Evolutionary conservation across 257 asterid species (phyloP), one percentile per base, ranked within the genome.

Genomic region (Verbena officinalis): DNA sequence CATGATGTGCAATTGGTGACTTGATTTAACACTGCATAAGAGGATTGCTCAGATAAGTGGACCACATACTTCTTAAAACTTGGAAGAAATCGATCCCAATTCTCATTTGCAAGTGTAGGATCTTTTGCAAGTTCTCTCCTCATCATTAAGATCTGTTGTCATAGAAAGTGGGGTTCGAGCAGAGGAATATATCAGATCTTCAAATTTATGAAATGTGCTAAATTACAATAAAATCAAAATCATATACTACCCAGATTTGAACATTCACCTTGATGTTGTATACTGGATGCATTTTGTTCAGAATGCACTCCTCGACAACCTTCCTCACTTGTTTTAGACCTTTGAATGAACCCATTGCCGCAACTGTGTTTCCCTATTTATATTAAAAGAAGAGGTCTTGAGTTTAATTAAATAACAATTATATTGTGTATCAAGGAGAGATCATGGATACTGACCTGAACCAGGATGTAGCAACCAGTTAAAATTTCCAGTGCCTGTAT

Each of bases 81-180:
- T 3, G 98, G 98, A 73, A 93, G 95, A 76, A 90, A 93, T 65
- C 96, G 76, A 59, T 89, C 97, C 97, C 98, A 93, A 70, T 93
- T 93, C 73, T 93, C 97, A 49, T 77, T 74, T 45, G 90, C 96
- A 61, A 89, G 91, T 64, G 91, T 51, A 64, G 97, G 95, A 77
- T 93, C 87, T 71, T 84, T 86, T 13, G 95, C 96, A 43, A 93
- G 98, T 78, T 87, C 96, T 69, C 91, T 84, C 86, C 68, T 89
- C 83, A 89, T 67, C 98, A 93, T 84, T 56, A 93, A 78, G 71
- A 82, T 80, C 98, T 89, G 58, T 27, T 40, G 23, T 53, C 77
- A 62, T 10, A 59, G 52, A 33, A 27, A 27, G 7, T 24, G 2
- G 55, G 23, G 17, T 7, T 19, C 21, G 6, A 7, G 15, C 17